Evolutionary conservation across 441 rosid species (phyloP), one percentile per base, ranked within the genome.

Genomic region (Corymbia calophylla): DNA sequence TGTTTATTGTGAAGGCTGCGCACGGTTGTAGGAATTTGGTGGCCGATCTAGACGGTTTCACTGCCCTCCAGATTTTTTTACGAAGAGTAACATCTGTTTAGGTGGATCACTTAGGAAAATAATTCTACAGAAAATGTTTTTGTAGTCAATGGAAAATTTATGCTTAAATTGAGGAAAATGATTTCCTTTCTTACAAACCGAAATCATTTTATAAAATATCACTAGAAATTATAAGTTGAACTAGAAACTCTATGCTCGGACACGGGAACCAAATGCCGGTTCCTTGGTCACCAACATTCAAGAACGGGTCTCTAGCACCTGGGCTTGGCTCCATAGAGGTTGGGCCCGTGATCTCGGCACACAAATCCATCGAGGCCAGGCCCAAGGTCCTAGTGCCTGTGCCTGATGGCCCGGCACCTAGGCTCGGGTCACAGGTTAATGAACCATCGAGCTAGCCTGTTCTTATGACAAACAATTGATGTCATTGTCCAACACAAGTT

Each of bases 201-300:
- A 58, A 58, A 58, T 58, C 25, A 58, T 58, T 25, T 39, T 58
- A 25, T 10, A 58, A 58, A 58, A 58, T 58, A 58, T 10, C 29
- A 58, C 64, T 58, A 25, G 25, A 2, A 58, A 58, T 58, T 23
- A 58, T 6, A 58, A 23, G n/a, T 58, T 58, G 64, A 58, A 58
- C 64, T 25, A 58, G 14, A 58, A 58, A 58, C 14, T 4, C 0
- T 58, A 10, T 58, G n/a, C 0, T 3, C 0, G 4, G n/a, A 29
- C 64, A 58, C 25, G n/a, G 64, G 11, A 58, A 58, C n/a, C 64
- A 58, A 58, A 58, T 29, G 25, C 7, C 5, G 3, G 64, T 58
- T 58, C 14, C 25, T 3, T 3, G 3, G n/a, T 58, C n/a, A 58
- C 1, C 25, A 11, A 14, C 64, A 58, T 58, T 58, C 25, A 58